Conservation (phyloP, 176 grass and related monocot genomes). For the Zea mays region Zm-B73-REFERENCE-NAM-5.0 NC_050103.1:97509501-97510000, state of each 20-base stretch:
- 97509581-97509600: slow-evolving; percentile 4
- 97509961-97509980: too few species aligned
- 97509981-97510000: too few species aligned
- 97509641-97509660: neutral
- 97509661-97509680: slow-evolving; percentile 31
- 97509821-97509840: neutral
- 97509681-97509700: slow-evolving; percentile 31
- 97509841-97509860: too few species aligned
- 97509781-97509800: slow-evolving; percentile 35
- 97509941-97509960: too few species aligned
- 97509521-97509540: neutral
- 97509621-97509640: slow-evolving; percentile 20
- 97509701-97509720: slow-evolving; percentile 38
- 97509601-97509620: neutral
- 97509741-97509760: slow-evolving; percentile 30
- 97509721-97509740: slow-evolving; percentile 28
- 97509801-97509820: slow-evolving; percentile 28
- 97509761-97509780: slow-evolving; percentile 35
- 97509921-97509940: too few species aligned
- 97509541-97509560: slow-evolving; percentile 1
- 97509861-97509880: too few species aligned
- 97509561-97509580: neutral
- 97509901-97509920: slow-evolving; percentile 27
- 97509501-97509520: neutral
- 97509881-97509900: too few species aligned